phyloP scores from a whole-genome alignment of 164 flowering plant genomes.

The Stephania japonica region DNA sequence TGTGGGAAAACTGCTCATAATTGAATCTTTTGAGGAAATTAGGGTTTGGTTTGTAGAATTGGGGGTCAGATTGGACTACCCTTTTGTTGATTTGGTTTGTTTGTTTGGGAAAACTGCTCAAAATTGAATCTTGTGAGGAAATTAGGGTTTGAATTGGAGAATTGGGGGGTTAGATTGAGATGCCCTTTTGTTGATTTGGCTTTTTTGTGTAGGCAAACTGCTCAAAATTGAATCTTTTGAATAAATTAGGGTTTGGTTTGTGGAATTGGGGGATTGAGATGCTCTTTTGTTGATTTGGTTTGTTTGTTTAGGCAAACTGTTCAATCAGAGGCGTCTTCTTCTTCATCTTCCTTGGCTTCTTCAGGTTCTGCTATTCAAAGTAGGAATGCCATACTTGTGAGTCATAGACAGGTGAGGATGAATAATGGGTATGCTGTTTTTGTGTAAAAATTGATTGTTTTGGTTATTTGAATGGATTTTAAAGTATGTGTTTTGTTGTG shows the following conservation, averaged over 20 bases:
- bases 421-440: neutral
- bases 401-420: slow-evolving; percentile 74
- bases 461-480: neutral
- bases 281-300: neutral
- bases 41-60: neutral
- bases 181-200: neutral
- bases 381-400: slow-evolving; percentile 86
- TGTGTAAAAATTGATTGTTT: neutral
- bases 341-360: slow-evolving; percentile 25
- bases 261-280: too few relatives aligned
- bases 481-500: slow-evolving; percentile 14
- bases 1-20: too few relatives aligned
- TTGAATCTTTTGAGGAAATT: neutral
- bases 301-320: slow-evolving; percentile 30
- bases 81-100: neutral
- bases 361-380: slow-evolving; percentile 22
- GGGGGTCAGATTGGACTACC: neutral
- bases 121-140: neutral
- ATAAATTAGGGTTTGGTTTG: neutral
- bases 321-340: slow-evolving; percentile 18
- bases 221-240: neutral
- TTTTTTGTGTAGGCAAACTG: neutral
- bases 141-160: neutral
- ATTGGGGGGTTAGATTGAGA: neutral
- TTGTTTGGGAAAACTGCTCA: neutral